Base-by-base conservation (phyloP, 345 rosid genomes). In the Boechera retrofracta region DNA sequence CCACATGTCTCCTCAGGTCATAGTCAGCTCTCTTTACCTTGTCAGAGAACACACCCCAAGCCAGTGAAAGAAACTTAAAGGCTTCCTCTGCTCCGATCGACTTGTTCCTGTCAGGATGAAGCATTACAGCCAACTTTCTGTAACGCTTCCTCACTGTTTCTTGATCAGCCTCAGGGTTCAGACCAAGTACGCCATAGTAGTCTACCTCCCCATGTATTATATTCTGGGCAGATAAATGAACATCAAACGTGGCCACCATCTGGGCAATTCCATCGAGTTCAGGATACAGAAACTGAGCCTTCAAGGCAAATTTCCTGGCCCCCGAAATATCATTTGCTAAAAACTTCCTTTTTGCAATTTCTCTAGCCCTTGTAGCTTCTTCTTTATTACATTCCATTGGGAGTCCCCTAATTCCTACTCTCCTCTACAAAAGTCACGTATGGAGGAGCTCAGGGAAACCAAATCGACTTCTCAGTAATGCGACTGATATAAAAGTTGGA, bases 61-160 rank as follows among this genome's bases (percentile, higher is more conserved):
- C 87, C 76, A 83, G 81, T 0, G 90, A 85, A 76, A 87, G 72
- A 65, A 80, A 76, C 81, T 88, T 84, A 75, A 88, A 90, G 10
- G 96, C 96, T 62, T 89, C 89, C 77, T 85, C 91, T 24, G 89
- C 86, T 71, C 92, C 96, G 0, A 84, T 28, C 24, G 88, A 84
- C 72, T 88, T 88, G 75, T 90, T 90, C 72, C 75, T 83, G 76
- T 89, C 91, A 16, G 95, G 95, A 72, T 89, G 95, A 72, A 89
- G 88, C 81, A 82, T 70, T 31, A 85, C 81, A 55, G 88, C 91
- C 64, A 86, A 64, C 83, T 82, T 87, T 67, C 83, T 78, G 60
- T 89, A 89, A 38, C 87, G 88, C 55, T 82, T 87, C 77, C 83
- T 79, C 58, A 87, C 86, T 0, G 87, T 81, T 29, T 85, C 91